Evolutionary conservation across 805 yeast genomes (phyloP).

Genomic region (Hanseniaspora singularis): DNA sequence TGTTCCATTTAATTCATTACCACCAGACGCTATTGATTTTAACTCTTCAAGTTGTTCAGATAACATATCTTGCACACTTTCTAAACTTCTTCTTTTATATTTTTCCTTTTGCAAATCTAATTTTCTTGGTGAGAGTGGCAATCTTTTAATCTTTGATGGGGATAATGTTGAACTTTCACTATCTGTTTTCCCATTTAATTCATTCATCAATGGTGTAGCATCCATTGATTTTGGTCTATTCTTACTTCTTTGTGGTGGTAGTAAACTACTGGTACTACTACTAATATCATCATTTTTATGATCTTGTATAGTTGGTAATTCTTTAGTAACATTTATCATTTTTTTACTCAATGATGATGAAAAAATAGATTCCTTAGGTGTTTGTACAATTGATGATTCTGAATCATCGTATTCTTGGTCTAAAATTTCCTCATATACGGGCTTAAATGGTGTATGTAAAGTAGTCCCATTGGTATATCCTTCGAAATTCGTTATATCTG

Average conservation of each 20-base stretch:
- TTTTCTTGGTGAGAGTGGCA: slow-evolving; percentile 12
- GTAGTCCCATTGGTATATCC: background rate
- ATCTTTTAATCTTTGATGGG: background rate
- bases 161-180: background rate
- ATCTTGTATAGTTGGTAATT: slow-evolving; percentile 12
- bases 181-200: background rate
- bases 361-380: slow-evolving; percentile 21
- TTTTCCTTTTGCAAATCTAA: slow-evolving; percentile 7
- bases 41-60: slow-evolving; percentile 19
- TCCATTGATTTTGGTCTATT: slow-evolving; percentile 26
- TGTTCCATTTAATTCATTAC: no score
- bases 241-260: slow-evolving; percentile 29
- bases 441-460: background rate
- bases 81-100: slow-evolving; percentile 20
- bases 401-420: background rate
- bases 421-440: background rate
- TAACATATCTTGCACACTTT: slow-evolving; percentile 20
- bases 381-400: slow-evolving; percentile 7
- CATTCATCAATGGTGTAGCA: slow-evolving; percentile 15
- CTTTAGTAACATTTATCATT: slow-evolving; percentile 16
- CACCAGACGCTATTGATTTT: slow-evolving; percentile 9
- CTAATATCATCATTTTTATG: slow-evolving; percentile 18
- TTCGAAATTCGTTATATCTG: background rate
- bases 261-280: slow-evolving; percentile 20
- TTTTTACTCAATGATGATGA: slow-evolving; percentile 23